Percentiles rank a stretch among this genome's conserved stretches.
These are phyloP conservation scores for Nakazawaea ernobii DNA, from an alignment of 805 yeast genomes.

Conservation along the genomic window DNA sequence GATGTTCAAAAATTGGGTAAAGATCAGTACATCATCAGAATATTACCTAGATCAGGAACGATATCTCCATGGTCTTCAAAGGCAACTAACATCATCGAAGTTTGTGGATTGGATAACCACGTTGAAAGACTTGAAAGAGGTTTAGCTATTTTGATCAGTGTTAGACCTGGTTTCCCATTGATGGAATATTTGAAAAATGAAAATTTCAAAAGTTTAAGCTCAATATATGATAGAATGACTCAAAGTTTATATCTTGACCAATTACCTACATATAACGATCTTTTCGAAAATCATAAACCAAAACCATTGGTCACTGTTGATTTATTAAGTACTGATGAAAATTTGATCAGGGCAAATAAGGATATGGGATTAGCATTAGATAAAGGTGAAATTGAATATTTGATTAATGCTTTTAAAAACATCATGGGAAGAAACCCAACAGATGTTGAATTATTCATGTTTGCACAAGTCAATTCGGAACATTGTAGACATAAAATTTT, in stretches of 20 bases:
- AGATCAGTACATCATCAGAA: constrained; percentile 57
- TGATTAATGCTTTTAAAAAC: constrained; percentile 74
- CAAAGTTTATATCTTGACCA: constrained; percentile 56
- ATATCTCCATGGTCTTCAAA: constrained; percentile 99
- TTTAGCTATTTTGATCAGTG: constrained; percentile 62
- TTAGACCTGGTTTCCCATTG: constrained; percentile 66
- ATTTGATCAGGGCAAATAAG: constrained; percentile 71
- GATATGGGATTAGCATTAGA: constrained; percentile 92
- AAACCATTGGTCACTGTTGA: constrained; percentile 78
- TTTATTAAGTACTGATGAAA: constrained; percentile 47
- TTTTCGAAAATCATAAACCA: constrained; percentile 75
- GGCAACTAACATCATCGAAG: constrained; percentile 90
- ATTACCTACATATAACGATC: constrained; percentile 61
- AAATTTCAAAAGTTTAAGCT: constrained; percentile 48
- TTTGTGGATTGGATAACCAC: constrained; percentile 70
- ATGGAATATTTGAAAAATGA: constrained; percentile 46
- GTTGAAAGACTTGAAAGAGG: constrained; percentile 92
- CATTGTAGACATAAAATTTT: constrained; percentile 99
- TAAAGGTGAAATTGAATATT: constrained; percentile 85
- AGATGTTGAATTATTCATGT: constrained; percentile 97
- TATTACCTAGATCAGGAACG: constrained; percentile 91
- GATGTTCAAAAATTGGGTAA: constrained; percentile 23
- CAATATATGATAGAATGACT: constrained; percentile 93
- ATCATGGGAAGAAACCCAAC: constrained; percentile 85
- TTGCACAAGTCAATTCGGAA: constrained; percentile 98